Evolutionary conservation across 352 stramenopile species (phyloP), one percentile per base, ranked within the genome.

Genomic region (Elongisporangium anandrum): DNA sequence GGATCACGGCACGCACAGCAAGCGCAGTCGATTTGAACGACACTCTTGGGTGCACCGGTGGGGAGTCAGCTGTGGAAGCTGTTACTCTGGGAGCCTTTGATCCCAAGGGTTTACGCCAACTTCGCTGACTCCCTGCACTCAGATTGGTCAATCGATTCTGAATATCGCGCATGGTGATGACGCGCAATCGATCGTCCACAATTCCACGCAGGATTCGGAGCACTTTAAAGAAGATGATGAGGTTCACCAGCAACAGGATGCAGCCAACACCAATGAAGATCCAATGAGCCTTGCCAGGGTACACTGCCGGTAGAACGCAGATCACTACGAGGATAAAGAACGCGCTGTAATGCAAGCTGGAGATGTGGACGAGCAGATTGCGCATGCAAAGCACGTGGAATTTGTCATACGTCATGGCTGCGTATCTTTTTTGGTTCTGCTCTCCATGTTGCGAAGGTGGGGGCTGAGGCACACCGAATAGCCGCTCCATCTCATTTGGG

Each of bases 331-430:
- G 73, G 55, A 95, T 85, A 15, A 92, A 56, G 49, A 94, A 92
- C 5, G 77, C 81, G 49, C 79, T 90, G 54, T 77, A 87, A 49
- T 90, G 86, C 60, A 95, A 68, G 52, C 92, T 71, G 38, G 86
- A 87, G 65, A 95, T 87, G 61, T 92, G 81, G 57, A 81, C 84
- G 4, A 95, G 63, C 68, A 95, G 49, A 63, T 95, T 94, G 26
- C 86, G 81, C 79, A 92, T 95, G 68, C 86, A 95, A 9, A 94
- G 69, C n/a, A 79, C 73, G 60, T 95, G 79, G 57, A 87, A 95
- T 54, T 79, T 72, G 17, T 75, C 72, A 60, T 90, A 95, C 0
- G 73, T 84, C 73, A 92, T 87, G 9, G 29, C 29, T 13, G 29
- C 6, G 29, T 41, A 41, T 15, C 13, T 41, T 8, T 41, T 41